phyloP scores from a whole-genome alignment of 345 rosid species.

The Punica granatum region DNA sequence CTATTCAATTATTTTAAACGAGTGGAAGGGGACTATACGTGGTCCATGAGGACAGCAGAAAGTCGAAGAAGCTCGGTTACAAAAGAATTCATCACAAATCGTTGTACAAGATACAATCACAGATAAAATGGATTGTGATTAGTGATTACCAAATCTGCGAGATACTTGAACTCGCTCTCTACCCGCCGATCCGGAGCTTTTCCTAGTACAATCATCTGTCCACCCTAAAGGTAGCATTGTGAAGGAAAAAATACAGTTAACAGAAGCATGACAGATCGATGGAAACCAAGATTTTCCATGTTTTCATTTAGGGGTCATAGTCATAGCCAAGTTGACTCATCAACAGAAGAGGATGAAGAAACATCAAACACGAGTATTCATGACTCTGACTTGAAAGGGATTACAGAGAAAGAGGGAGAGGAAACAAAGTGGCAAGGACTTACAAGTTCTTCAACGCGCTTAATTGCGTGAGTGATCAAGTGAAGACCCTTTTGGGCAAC shows the following conservation, averaged over 20 bases:
- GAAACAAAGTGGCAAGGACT: constrained; percentile 9
- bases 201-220: constrained; percentile 51
- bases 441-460: constrained; percentile 37
- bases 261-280: not conserved
- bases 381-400: not conserved
- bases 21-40: not conserved
- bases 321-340: not conserved
- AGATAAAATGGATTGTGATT: not conserved
- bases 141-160: constrained; percentile 37
- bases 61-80: not conserved
- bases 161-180: constrained; percentile 37
- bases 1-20: not conserved
- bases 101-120: not conserved
- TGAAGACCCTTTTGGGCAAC: constrained; percentile 64
- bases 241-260: not conserved
- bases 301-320: not conserved
- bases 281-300: not conserved
- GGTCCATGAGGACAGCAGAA: not conserved
- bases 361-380: not conserved
- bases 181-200: constrained; percentile 41
- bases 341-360: not conserved
- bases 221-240: constrained; percentile 29
- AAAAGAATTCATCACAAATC: not conserved
- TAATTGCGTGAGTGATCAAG: constrained; percentile 46
- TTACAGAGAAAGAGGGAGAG: constrained; percentile 8